A percentile compares a stretch with the other conserved stretches of the same genome.
Conservation (phyloP, 139 green algal genomes). For the Micromonas commoda region DNA sequence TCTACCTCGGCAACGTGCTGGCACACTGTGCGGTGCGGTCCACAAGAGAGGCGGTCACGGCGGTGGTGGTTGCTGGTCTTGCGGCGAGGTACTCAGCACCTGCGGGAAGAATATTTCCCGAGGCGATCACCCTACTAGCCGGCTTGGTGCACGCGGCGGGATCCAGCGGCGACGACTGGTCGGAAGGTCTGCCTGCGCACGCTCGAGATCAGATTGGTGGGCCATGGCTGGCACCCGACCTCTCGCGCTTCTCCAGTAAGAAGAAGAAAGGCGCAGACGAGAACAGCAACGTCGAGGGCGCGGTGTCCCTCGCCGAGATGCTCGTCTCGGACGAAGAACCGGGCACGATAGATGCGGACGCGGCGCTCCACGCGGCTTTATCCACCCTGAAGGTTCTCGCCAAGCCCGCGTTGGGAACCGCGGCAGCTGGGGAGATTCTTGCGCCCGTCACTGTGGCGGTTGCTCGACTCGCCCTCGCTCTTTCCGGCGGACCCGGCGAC, state of each 20-base stretch:
- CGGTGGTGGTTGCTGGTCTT: conserved; percentile 27
- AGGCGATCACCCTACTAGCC: conserved; percentile 5
- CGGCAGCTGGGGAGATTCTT: background rate
- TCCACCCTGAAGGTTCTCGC: background rate
- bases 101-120: conserved; percentile 18
- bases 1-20: conserved; percentile 51
- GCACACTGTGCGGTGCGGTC: conserved; percentile 46
- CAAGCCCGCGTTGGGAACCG: background rate
- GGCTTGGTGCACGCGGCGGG: background rate
- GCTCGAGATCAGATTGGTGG: conserved; percentile 2
- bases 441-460: no score
- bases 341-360: background rate
- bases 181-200: conserved; percentile 6
- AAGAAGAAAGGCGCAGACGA: background rate
- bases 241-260: background rate
- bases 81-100: background rate
- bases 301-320: background rate
- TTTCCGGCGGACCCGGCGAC: no score
- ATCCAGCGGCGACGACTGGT: background rate
- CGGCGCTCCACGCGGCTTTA: background rate
- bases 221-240: background rate
- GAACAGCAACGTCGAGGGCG: background rate
- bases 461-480: no score
- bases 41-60: conserved; percentile 37
- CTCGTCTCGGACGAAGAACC: background rate